These are phyloP conservation scores for Kalanchoe fedtschenkoi DNA, from an alignment of 164 flowering plant species.

Conservation along the genomic window DNA sequence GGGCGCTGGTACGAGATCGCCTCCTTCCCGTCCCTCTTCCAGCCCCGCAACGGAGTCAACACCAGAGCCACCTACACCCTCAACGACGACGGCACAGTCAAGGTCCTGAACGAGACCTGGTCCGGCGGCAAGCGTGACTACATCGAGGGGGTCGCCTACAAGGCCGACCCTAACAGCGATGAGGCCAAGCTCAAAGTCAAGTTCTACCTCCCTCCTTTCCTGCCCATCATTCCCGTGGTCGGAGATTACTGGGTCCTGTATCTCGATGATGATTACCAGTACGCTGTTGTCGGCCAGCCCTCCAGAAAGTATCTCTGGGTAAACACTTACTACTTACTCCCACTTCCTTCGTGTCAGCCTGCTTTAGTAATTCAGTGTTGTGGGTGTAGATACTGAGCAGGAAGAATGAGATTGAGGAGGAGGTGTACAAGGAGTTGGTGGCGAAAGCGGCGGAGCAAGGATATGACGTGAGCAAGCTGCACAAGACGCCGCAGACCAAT, in stretches of 20 bases:
- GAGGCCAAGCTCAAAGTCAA: conserved; percentile 95
- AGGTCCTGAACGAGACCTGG: conserved; percentile 84
- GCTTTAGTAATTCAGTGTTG: not conserved
- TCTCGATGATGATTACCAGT: conserved; percentile 64
- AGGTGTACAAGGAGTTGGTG: conserved; percentile 51
- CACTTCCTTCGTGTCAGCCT: not conserved
- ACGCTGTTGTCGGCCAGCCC: conserved; percentile 78
- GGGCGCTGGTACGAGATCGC: conserved; percentile 98
- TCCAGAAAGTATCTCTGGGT: conserved; percentile 75
- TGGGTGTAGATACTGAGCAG: conserved; percentile 61
- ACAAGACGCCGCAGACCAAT: conserved; percentile 66
- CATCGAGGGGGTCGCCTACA: conserved; percentile 78
- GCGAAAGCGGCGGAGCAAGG: conserved; percentile 61
- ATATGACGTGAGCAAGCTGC: conserved; percentile 76
- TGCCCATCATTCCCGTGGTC: conserved; percentile 73
- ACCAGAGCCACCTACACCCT: conserved; percentile 85
- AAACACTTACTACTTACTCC: conserved; percentile 6
- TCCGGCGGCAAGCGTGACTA: conserved; percentile 51
- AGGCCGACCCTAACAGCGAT: conserved; percentile 65
- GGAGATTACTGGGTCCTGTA: conserved; percentile 92
- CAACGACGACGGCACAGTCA: conserved; percentile 61
- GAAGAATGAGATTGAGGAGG: conserved; percentile 55
- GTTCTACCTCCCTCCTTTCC: conserved; percentile 77
- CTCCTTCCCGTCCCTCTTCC: conserved; percentile 64
- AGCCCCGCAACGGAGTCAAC: conserved; percentile 59